Evolutionary conservation across 805 yeast genomes (phyloP).

Genomic region (Metschnikowia dekortorum): DNA sequence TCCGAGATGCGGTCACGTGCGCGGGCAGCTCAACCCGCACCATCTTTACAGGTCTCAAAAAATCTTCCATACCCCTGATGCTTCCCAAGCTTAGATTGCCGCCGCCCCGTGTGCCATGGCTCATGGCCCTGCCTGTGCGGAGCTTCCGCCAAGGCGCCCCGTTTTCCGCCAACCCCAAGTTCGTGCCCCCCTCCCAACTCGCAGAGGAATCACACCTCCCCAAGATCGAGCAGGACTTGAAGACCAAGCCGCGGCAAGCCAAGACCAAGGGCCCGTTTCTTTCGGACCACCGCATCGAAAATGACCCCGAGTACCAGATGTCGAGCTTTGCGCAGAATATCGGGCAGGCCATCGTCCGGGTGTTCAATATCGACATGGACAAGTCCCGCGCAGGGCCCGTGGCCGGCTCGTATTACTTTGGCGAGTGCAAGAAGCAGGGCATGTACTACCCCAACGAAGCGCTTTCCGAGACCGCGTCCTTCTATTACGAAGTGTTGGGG

Average conservation of each 20-base stretch:
- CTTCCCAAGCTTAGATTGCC: background rate
- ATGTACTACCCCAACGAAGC: conserved; percentile 71
- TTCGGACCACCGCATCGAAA: conserved; percentile 36
- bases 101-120: background rate
- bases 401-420: conserved; percentile 85
- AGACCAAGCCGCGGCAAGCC: conserved; percentile 33
- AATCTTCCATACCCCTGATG: conserved; percentile 1
- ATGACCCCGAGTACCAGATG: conserved; percentile 34
- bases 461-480: conserved; percentile 66
- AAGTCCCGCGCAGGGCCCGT: conserved; percentile 88
- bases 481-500: conserved; percentile 79
- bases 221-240: conserved; percentile 29
- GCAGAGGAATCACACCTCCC: conserved; percentile 41
- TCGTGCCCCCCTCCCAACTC: conserved; percentile 30
- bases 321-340: conserved; percentile 38
- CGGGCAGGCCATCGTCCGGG: conserved; percentile 60
- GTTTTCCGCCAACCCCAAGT: conserved; percentile 20
- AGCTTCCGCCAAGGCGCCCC: conserved; percentile 11
- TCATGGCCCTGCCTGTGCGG: background rate
- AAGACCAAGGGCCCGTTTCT: conserved; percentile 34
- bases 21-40: too few relatives aligned
- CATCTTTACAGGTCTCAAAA: background rate
- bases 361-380: conserved; percentile 84
- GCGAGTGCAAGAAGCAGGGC: conserved; percentile 83
- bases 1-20: too few relatives aligned